Base-by-base conservation (phyloP, 192 early-diverging fungal species). In the Dissophora globulifera region DNA sequence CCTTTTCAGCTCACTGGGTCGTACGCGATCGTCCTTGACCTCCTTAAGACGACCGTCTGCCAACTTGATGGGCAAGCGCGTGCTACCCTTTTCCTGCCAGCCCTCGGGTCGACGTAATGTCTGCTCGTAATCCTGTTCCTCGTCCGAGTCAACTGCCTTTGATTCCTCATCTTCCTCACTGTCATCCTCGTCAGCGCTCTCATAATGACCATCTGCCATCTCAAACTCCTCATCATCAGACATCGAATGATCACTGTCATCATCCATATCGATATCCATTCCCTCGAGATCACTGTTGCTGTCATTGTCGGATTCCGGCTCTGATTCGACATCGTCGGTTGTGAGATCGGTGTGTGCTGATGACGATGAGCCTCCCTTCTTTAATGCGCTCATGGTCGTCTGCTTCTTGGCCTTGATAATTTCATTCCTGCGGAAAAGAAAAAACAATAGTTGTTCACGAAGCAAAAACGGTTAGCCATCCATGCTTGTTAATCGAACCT, bases 1-100 rank as follows among this genome's bases (percentile, higher is more conserved):
- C 19, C 42, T 49, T 31, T 78, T 60, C 27, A 79, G 51, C 16
- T 65, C 83, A 48, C 58, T 70, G 23, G 64, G 69, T 25, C 56
- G 50, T 20, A 56, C 59, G n/a, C 66, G 53, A 19, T 71, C 56
- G 48, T 79, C 72, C 33, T 79, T 82, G 15, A 85, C 69, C 25
- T 83, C 74, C 62, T 81, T 68, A 27, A 91, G 57, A 33, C 82
- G 78, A 41, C 92, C 90, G 60, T 87, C 85, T 1, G 88, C 74
- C 17, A 87, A 75, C 55, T 88, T 92, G 75, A 91, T 90, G 3
- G 92, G 92, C 50, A 94, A 61, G 32, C 86, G 81, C n/a, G 81
- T 86, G 53, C 82, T 82, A 19, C 86, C 85, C 43, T 86, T 83
- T 40, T 78, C 67, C 19, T 70, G 78, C 88, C 86, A 89, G 31